Evolutionary conservation across 2,329 filamentous ascomycete genomes (phyloP).

Genomic region (Colletotrichum agaves): DNA sequence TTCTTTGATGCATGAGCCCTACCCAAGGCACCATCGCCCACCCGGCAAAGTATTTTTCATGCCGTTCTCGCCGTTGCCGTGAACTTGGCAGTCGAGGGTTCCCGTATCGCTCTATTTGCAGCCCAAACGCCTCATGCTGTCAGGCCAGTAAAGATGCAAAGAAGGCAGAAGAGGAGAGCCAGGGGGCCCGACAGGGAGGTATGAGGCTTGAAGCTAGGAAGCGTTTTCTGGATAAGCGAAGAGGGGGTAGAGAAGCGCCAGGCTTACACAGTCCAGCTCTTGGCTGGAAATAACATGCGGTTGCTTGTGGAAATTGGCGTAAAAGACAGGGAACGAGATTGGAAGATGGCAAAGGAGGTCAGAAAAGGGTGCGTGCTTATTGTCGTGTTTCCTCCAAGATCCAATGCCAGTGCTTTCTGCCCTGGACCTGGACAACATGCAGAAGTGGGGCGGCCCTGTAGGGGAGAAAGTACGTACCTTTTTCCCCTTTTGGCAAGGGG

Average conservation of each 20-base stretch:
- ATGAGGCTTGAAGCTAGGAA: slow-evolving; percentile 8
- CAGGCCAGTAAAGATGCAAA: not conserved
- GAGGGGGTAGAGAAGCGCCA: not conserved
- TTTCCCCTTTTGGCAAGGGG: slow-evolving; percentile 16
- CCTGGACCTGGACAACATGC: too few relatives aligned
- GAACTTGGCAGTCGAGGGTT: not conserved
- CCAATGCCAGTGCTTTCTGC: slow-evolving; percentile 9
- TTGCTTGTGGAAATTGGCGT: slow-evolving; percentile 29
- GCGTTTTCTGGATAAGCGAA: not conserved
- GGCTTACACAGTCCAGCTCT: not conserved
- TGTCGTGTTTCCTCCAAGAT: slow-evolving; percentile 24
- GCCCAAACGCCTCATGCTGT: not conserved
- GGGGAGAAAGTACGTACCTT: slow-evolving; percentile 10
- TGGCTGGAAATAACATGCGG: slow-evolving; percentile 10
- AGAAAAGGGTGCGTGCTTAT: slow-evolving; percentile 1
- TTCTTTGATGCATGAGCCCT: slow-evolving; percentile 20
- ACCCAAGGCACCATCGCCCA: slow-evolving; percentile 13
- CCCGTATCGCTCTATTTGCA: not conserved
- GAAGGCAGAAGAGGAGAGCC: not conserved
- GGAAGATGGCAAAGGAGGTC: slow-evolving; percentile 4
- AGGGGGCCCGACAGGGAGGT: not conserved
- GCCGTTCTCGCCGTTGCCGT: slow-evolving; percentile 11
- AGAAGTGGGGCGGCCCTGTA: slow-evolving; percentile 3
- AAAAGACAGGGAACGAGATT: slow-evolving; percentile 3
- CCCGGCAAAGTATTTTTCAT: not conserved